Evolutionary conservation across 805 yeast species (phyloP).

Genomic region (Yamadazyma kitorensis): DNA sequence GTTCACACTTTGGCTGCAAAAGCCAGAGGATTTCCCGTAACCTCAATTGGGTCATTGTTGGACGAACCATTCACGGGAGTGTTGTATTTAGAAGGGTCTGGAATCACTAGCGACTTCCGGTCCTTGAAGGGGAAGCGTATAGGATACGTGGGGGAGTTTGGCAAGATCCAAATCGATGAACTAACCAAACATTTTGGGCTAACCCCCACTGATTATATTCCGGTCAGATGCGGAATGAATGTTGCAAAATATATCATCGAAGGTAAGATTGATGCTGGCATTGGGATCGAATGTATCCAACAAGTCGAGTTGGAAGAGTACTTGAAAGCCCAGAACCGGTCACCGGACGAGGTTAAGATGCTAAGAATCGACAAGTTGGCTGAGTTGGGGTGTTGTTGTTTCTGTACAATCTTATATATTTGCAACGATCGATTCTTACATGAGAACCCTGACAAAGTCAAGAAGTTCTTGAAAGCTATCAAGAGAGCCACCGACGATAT

Average conservation of each 20-base stretch:
- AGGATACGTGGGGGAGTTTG: constrained; percentile 60
- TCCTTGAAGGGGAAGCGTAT: constrained; percentile 52
- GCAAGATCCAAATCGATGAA: constrained; percentile 57
- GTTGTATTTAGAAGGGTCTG: constrained; percentile 48
- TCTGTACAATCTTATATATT: constrained; percentile 55
- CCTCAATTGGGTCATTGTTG: constrained; percentile 52
- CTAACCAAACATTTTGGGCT: constrained; percentile 54
- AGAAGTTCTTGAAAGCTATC: constrained; percentile 44
- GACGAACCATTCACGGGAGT: constrained; percentile 61
- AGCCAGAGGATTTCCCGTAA: constrained; percentile 57
- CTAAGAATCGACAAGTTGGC: constrained; percentile 55
- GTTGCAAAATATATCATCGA: constrained; percentile 55
- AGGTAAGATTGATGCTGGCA: constrained; percentile 55
- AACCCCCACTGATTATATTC: constrained; percentile 54
- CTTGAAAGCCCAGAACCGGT: constrained; percentile 41
- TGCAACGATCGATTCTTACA: constrained; percentile 49
- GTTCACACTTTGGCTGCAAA: constrained; percentile 59
- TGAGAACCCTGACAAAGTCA: constrained; percentile 45
- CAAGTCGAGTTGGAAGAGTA: constrained; percentile 57
- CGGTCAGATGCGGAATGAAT: constrained; percentile 60
- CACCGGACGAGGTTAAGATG: constrained; percentile 49
- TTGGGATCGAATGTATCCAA: constrained; percentile 59
- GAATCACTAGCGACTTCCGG: constrained; percentile 49
- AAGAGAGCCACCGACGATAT: constrained; percentile 52
- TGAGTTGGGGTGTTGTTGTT: constrained; percentile 57